Percentiles rank a stretch among this genome's conserved stretches.
Evolutionary conservation across 257 asterid genomes (phyloP).

Genomic region (Solanum lycopersicoides): DNA sequence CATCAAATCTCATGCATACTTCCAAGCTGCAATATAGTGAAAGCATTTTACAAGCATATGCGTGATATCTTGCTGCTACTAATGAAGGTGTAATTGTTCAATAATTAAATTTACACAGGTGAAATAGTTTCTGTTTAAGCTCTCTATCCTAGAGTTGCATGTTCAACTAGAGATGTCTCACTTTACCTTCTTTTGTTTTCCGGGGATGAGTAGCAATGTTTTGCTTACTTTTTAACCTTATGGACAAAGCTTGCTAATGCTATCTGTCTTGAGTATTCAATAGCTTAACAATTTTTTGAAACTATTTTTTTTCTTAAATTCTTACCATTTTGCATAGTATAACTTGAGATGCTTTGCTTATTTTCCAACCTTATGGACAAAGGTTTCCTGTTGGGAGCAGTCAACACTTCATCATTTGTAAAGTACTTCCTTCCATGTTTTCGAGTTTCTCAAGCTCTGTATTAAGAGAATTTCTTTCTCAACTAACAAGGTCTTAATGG

Average conservation of each 20-base stretch:
- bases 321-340: neutral
- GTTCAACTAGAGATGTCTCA: neutral
- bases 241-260: neutral
- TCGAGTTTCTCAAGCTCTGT: neutral
- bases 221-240: neutral
- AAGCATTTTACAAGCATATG: neutral
- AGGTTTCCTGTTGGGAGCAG: neutral
- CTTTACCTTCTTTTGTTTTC: neutral
- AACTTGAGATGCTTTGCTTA: neutral
- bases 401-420: neutral
- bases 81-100: neutral
- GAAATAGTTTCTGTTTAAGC: neutral
- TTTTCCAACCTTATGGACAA: neutral
- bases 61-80: neutral
- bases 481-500: neutral
- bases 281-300: neutral
- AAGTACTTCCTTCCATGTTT: neutral
- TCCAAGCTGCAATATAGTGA: neutral
- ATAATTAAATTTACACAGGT: neutral
- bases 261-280: neutral
- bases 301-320: neutral
- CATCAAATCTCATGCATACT: neutral
- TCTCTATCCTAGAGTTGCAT: neutral
- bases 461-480: neutral
- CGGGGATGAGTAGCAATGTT: neutral